Conservation (phyloP, 129 eudicot species). For the Chrysanthemum seticuspe region DNA sequence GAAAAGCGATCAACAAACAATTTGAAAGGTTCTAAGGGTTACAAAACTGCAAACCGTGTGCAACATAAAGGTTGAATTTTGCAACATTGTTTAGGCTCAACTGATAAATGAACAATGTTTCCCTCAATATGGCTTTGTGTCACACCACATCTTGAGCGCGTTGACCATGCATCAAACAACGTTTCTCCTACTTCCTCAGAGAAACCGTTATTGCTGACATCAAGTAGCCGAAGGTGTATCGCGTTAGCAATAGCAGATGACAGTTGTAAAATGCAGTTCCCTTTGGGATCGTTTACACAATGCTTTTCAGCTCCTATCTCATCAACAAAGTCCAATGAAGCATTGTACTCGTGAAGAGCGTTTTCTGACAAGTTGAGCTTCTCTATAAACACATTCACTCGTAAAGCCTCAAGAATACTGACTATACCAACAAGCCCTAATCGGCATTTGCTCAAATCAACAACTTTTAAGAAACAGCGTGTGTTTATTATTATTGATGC, state of each 20-base stretch:
- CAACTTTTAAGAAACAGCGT: conserved; percentile 44
- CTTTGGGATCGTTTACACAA: too few relatives aligned
- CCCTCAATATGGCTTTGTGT: conserved; percentile 49
- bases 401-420: conserved; percentile 49
- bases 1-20: too few relatives aligned
- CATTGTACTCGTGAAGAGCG: conserved; percentile 27
- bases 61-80: conserved; percentile 62
- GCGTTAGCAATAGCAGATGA: conserved; percentile 48
- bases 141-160: conserved; percentile 34
- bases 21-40: too few relatives aligned
- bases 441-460: conserved; percentile 56
- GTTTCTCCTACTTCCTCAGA: conserved; percentile 41
- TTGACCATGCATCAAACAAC: conserved; percentile 60
- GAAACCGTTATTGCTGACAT: conserved; percentile 77
- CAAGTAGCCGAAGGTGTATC: conserved; percentile 49
- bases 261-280: conserved; percentile 33
- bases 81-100: conserved; percentile 55
- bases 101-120: conserved; percentile 53
- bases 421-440: conserved; percentile 59
- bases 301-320: too few relatives aligned
- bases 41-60: neutral
- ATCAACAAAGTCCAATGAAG: neutral
- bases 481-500: conserved; percentile 53
- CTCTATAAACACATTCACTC: conserved; percentile 49
- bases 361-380: conserved; percentile 84